phyloP scores from a whole-genome alignment of 495 filamentous ascomycete species.

The Hypoxylon subgilvum region DNA sequence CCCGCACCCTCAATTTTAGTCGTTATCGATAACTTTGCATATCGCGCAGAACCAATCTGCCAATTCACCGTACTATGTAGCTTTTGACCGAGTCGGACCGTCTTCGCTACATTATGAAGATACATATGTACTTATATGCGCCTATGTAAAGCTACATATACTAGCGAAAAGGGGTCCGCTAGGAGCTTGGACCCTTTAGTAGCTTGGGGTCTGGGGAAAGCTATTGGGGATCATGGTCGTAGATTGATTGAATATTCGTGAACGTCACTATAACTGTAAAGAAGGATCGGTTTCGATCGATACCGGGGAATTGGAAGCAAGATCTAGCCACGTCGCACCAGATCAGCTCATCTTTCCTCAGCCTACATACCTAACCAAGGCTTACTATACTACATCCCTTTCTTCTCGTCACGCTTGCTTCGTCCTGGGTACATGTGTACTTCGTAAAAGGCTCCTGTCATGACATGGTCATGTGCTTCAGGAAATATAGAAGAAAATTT shows the following conservation, averaged over 20 bases:
- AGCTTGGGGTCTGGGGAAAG: neutral
- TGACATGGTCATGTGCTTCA: conserved; percentile 17
- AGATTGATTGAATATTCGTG: too few relatives aligned
- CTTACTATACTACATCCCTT: too few relatives aligned
- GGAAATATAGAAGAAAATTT: too few relatives aligned
- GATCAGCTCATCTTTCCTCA: too few relatives aligned
- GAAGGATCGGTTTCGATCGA: conserved; percentile 7
- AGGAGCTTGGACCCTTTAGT: too few relatives aligned
- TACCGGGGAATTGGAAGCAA: conserved; percentile 7
- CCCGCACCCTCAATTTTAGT: conserved; percentile 2
- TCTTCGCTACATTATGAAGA: conserved; percentile 29
- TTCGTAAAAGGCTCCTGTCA: neutral
- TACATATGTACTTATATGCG: too few relatives aligned
- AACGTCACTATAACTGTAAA: too few relatives aligned
- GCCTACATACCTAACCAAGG: too few relatives aligned
- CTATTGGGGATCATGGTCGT: neutral
- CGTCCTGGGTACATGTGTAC: neutral
- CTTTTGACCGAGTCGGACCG: conserved; percentile 33
- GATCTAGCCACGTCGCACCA: neutral
- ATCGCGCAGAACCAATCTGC: conserved; percentile 14
- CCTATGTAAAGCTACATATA: too few relatives aligned
- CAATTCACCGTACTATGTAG: neutral
- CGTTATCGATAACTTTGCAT: conserved; percentile 26
- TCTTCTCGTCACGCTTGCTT: neutral
- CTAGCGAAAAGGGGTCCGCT: too few relatives aligned